These are phyloP conservation scores for Agrostemma githago DNA, from an alignment of 148 eudicot species.

Conservation along the genomic window DNA sequence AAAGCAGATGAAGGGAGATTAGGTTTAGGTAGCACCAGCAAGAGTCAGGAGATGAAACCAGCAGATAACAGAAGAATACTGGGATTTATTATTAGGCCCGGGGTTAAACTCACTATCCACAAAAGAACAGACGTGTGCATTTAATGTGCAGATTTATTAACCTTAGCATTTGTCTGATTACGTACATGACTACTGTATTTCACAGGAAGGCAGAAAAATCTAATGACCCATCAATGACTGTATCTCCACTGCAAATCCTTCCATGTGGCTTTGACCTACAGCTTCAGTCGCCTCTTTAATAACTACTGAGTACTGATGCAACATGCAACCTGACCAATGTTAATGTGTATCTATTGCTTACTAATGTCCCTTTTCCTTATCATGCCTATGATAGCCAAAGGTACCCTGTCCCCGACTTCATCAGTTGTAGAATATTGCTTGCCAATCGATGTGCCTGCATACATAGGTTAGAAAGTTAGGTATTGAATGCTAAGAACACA, in stretches of 20 bases:
- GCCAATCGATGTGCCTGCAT: conserved; percentile 83
- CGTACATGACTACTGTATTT: background rate
- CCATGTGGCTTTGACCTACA: conserved; percentile 55
- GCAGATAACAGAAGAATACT: background rate
- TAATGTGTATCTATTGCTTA: conserved; percentile 77
- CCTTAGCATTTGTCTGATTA: background rate
- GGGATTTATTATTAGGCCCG: background rate
- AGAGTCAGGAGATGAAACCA: background rate
- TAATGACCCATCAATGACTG: conserved; percentile 42
- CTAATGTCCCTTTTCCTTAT: conserved; percentile 73
- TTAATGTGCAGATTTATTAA: background rate
- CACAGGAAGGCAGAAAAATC: background rate
- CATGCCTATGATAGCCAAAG: conserved; percentile 81
- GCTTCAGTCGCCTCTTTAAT: conserved; percentile 76
- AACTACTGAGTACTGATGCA: conserved; percentile 33
- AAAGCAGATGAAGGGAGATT: background rate
- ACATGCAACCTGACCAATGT: conserved; percentile 69
- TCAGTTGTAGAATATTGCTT: conserved; percentile 94
- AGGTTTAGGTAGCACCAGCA: background rate
- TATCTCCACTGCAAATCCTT: conserved; percentile 60
- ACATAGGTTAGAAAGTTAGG: background rate
- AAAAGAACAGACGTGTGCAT: background rate
- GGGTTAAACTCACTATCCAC: too few species aligned
- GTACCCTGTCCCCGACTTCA: conserved; percentile 88
- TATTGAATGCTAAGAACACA: background rate